Percentiles rank a stretch among this genome's conserved stretches.
phyloP scores from a whole-genome alignment of 768 basidiomycete genomes.

The Neoboletus subvelutipes region DNA sequence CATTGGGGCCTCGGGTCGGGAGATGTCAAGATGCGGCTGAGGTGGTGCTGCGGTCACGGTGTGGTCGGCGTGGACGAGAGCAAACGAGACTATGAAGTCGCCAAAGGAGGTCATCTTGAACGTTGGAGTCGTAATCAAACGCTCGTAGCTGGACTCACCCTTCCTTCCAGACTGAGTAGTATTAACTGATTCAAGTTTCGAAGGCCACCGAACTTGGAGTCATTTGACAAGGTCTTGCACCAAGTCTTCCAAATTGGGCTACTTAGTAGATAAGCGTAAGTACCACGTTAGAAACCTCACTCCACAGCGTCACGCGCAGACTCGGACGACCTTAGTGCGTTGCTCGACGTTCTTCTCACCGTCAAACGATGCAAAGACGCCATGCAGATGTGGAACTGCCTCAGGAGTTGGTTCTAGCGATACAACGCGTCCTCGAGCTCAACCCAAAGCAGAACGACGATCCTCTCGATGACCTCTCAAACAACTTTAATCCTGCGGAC shows the following conservation, averaged over 20 bases:
- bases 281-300: neutral
- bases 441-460: constrained; percentile 45
- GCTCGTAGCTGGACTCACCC: constrained; percentile 1
- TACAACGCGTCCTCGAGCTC: constrained; percentile 68
- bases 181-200: neutral
- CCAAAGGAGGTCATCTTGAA: constrained; percentile 22
- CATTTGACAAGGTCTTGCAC: neutral
- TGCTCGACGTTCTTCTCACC: neutral
- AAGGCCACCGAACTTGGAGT: neutral
- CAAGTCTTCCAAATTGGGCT: constrained; percentile 14
- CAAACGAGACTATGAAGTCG: constrained; percentile 21
- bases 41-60: neutral
- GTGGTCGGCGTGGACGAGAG: constrained; percentile 13
- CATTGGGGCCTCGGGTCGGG: constrained; percentile 11
- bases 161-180: neutral
- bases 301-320: neutral
- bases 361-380: constrained; percentile 21
- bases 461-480: constrained; percentile 56
- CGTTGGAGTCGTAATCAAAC: neutral
- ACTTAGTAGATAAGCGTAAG: neutral
- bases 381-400: constrained; percentile 50
- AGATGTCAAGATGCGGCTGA: neutral
- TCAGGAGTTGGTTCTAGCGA: constrained; percentile 63
- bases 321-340: neutral
- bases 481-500: constrained; percentile 54